Conservation (phyloP, 345 rosid species). For the Melastoma malabathricum region DNA sequence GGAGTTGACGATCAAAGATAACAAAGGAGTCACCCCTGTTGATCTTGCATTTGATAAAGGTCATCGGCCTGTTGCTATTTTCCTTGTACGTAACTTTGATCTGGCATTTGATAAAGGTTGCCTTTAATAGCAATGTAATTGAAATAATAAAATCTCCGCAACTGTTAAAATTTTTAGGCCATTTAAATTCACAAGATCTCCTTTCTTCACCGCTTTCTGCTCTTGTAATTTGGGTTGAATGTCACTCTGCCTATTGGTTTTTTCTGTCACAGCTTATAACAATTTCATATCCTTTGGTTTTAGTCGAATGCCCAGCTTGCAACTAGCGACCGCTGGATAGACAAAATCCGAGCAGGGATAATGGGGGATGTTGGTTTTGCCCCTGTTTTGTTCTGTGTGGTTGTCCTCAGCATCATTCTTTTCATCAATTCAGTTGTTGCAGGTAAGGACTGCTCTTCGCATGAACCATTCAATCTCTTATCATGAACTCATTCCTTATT, state of each 20-base stretch:
- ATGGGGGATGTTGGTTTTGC: slow-evolving; percentile 54
- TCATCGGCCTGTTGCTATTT: slow-evolving; percentile 67
- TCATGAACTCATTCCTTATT: slow-evolving; percentile 13
- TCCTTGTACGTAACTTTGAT: slow-evolving; percentile 69
- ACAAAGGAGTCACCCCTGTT: slow-evolving; percentile 68
- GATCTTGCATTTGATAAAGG: slow-evolving; percentile 91
- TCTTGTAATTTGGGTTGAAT: too few species aligned
- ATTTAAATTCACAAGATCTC: too few species aligned
- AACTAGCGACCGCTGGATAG: slow-evolving; percentile 21
- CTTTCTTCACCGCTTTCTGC: too few species aligned
- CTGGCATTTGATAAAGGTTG: too few species aligned
- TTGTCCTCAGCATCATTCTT: slow-evolving; percentile 37
- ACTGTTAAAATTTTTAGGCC: too few species aligned
- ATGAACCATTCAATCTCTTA: neutral
- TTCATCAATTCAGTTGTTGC: slow-evolving; percentile 74
- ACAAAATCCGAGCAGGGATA: slow-evolving; percentile 41
- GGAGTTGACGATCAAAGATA: slow-evolving; percentile 65
- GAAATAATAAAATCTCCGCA: too few species aligned
- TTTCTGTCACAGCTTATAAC: too few species aligned
- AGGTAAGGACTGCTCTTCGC: slow-evolving; percentile 11
- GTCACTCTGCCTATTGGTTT: too few species aligned
- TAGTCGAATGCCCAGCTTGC: slow-evolving; percentile 52
- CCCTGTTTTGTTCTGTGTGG: slow-evolving; percentile 43
- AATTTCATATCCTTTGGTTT: slow-evolving; percentile 6
- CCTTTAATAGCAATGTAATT: too few species aligned